Conservation (phyloP, 1,139 yeast species). For the Pichia sp. region DNA sequence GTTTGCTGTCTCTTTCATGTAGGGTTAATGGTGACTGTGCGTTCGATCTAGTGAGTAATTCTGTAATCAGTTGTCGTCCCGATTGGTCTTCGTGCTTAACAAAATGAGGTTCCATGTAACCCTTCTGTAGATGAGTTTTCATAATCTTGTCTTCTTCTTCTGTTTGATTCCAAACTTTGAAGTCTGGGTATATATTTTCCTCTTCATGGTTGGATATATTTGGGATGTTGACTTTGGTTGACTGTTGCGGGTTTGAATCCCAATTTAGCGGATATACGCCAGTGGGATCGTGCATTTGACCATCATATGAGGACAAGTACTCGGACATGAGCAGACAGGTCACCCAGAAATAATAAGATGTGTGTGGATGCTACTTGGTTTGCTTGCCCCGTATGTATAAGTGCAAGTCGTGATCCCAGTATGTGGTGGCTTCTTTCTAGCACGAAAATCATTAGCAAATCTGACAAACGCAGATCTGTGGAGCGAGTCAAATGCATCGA, state of each 20-base stretch:
- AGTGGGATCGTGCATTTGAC: conserved; percentile 31
- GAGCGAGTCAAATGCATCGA: background rate
- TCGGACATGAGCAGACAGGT: conserved; percentile 2
- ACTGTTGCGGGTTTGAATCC: conserved; percentile 11
- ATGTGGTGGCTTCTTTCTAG: too few species aligned
- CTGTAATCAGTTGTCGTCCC: conserved; percentile 46
- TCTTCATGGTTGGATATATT: conserved; percentile 1
- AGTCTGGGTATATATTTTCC: conserved; percentile 60
- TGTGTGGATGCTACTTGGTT: background rate
- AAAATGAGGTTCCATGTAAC: conserved; percentile 50
- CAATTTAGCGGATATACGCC: conserved; percentile 36
- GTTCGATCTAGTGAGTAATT: conserved; percentile 25
- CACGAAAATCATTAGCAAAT: background rate
- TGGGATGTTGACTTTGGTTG: background rate
- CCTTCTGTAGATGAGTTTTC: conserved; percentile 51
- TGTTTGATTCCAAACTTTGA: conserved; percentile 70
- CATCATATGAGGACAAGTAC: conserved; percentile 14
- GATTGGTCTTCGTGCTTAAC: conserved; percentile 57
- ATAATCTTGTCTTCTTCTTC: conserved; percentile 50
- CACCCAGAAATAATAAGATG: background rate
- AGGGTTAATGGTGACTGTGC: background rate
- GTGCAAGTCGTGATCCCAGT: background rate
- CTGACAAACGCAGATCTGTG: background rate
- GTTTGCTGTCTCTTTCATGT: conserved; percentile 1
- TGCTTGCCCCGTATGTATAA: background rate